These are phyloP conservation scores for Metrosideros polymorpha DNA, from an alignment of 441 rosid genomes.

Conservation along the genomic window DNA sequence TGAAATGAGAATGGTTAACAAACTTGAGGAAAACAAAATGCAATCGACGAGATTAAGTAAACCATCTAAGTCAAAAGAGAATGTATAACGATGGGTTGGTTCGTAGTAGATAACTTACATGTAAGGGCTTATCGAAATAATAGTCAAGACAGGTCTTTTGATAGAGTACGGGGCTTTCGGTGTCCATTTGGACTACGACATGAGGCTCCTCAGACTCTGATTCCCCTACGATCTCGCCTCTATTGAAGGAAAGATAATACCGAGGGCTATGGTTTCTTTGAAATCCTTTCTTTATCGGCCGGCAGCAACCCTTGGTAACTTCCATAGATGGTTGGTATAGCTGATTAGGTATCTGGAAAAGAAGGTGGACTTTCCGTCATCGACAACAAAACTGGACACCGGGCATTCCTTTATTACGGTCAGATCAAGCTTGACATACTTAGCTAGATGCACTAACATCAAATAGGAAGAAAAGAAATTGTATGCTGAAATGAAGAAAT, in stretches of 20 bases:
- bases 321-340: slow-evolving; percentile 61
- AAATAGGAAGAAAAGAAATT: neutral
- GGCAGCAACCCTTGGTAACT: slow-evolving; percentile 53
- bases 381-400: neutral
- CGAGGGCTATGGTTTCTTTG: slow-evolving; percentile 44
- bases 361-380: neutral
- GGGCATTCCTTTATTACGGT: neutral
- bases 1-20: neutral
- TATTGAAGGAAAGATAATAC: slow-evolving; percentile 55
- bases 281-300: slow-evolving; percentile 49
- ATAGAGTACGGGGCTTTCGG: slow-evolving; percentile 65
- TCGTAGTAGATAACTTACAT: slow-evolving; percentile 24
- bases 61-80: neutral
- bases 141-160: slow-evolving; percentile 73
- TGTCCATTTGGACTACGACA: slow-evolving; percentile 82
- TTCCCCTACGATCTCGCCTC: slow-evolving; percentile 19
- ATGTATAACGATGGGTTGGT: neutral
- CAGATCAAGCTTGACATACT: neutral
- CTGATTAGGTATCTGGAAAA: slow-evolving; percentile 41
- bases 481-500: neutral
- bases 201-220: slow-evolving; percentile 29
- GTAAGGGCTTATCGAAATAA: slow-evolving; percentile 55
- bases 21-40: neutral
- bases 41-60: neutral
- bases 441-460: neutral